Base-by-base conservation (phyloP, 2,329 filamentous ascomycete species). In the Ophiostoma ips region DNA sequence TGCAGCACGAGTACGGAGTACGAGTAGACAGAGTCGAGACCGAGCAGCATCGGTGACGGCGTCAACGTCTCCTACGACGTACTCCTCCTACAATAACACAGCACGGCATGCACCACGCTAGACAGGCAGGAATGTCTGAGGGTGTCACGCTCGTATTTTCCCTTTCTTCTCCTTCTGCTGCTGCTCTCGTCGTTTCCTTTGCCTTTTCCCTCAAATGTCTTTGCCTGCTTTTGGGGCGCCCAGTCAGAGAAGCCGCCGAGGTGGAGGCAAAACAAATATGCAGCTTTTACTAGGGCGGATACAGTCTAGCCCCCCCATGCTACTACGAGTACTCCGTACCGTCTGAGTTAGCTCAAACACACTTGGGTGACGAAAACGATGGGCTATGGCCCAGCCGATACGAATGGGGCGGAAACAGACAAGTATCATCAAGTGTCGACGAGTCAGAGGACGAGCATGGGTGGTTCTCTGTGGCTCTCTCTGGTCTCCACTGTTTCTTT, bases 361-460 rank as follows among this genome's bases (percentile, higher is more conserved):
- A n/a, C n/a, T n/a, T n/a, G n/a, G n/a, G n/a, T n/a, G n/a, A n/a
- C n/a, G n/a, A n/a, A n/a, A n/a, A n/a, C n/a, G n/a, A n/a, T n/a
- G n/a, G n/a, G n/a, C n/a, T n/a, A n/a, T n/a, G n/a, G n/a, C n/a
- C n/a, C n/a, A n/a, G n/a, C 24, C 18, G 38, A 43, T 43, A 50
- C 48, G 48, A 49, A 50, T 21, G 48, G 48, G 48, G 48, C 48
- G 48, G 45, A 37, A 46, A 33, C 18, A 18, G 36, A 8, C 19
- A 41, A 35, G 19, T 15, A n/a, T n/a, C n/a, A n/a, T n/a, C n/a
- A n/a, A n/a, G 38, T 28, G 5, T 49, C 46, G 46, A 38, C 50
- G 41, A 52, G 50, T 52, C 40, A 52, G 47, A 49, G 35, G 47
- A 19, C 31, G 43, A 21, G 37, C 51, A 52, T 50, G 51, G 46